phyloP scores from a whole-genome alignment of 1,284 basidiomycete genomes.

The Puccinia brachypodii region DNA sequence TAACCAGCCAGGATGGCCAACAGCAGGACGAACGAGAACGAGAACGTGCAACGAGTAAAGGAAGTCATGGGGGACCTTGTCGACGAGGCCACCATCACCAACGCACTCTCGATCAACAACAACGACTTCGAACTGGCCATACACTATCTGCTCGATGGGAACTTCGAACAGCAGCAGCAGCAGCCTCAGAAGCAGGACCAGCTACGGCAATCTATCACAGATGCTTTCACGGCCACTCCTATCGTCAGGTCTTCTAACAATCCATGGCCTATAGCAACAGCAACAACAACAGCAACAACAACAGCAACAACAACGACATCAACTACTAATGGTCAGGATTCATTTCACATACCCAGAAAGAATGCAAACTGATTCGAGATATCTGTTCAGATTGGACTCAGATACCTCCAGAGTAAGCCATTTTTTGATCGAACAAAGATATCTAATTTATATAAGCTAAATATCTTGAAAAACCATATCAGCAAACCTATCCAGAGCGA shows the following conservation, averaged over 20 bases:
- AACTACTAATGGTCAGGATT: slow-evolving; percentile 7
- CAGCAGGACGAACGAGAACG: background rate
- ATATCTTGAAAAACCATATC: too few relatives aligned
- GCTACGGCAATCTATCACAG: slow-evolving; percentile 35
- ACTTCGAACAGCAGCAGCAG: background rate
- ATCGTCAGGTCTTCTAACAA: background rate
- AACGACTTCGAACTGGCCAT: slow-evolving; percentile 39
- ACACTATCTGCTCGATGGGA: slow-evolving; percentile 32
- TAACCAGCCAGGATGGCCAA: background rate
- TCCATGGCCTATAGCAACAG: background rate
- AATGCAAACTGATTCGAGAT: background rate
- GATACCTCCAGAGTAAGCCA: slow-evolving; percentile 23
- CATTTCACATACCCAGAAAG: background rate
- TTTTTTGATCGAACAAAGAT: background rate
- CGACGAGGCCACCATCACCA: slow-evolving; percentile 14
- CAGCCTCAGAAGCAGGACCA: slow-evolving; percentile 2
- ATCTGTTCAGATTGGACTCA: slow-evolving; percentile 6
- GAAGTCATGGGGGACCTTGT: slow-evolving; percentile 37
- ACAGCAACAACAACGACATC: too few relatives aligned
- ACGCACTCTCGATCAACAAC: slow-evolving; percentile 24
- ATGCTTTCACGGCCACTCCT: slow-evolving; percentile 29
- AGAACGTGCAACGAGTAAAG: slow-evolving; percentile 14
- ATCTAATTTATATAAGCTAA: too few relatives aligned
- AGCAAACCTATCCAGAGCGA: background rate
- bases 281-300: too few relatives aligned